Evolutionary conservation across 441 rosid species (phyloP).

Genomic region (Erodium texanum): DNA sequence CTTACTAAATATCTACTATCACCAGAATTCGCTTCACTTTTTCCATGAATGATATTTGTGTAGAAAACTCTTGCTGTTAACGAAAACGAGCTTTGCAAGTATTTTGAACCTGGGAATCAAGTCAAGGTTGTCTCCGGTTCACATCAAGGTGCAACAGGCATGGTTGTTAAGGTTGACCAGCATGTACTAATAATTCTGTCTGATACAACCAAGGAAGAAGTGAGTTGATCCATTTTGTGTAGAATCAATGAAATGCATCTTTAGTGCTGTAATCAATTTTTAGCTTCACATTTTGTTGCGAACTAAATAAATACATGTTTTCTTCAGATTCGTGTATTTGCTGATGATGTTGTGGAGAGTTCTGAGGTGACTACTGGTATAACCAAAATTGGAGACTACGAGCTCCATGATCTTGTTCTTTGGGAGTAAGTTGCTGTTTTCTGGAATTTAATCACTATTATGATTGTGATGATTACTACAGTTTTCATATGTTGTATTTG

Average conservation of each 20-base stretch:
- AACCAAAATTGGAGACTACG: constrained; percentile 86
- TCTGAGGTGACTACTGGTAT: constrained; percentile 93
- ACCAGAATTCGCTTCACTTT: neutral
- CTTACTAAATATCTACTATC: neutral
- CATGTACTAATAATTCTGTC: constrained; percentile 86
- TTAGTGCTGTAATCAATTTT: neutral
- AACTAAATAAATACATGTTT: constrained; percentile 8
- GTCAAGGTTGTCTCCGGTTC: constrained; percentile 94
- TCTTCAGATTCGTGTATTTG: constrained; percentile 77
- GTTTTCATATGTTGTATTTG: constrained; percentile 17
- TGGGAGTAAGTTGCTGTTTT: constrained; percentile 57
- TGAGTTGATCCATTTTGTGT: constrained; percentile 27
- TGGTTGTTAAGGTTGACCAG: constrained; percentile 97
- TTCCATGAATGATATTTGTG: constrained; percentile 24
- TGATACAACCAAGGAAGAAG: constrained; percentile 95
- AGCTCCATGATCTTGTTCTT: constrained; percentile 91
- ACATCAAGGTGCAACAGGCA: constrained; percentile 92
- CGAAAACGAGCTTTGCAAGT: constrained; percentile 85
- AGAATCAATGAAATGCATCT: neutral
- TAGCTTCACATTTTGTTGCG: neutral
- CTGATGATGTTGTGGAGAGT: constrained; percentile 94
- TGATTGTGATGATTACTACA: neutral
- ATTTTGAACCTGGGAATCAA: constrained; percentile 94
- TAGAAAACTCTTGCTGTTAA: constrained; percentile 91
- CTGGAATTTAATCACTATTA: constrained; percentile 11